Percentiles rank a stretch among this genome's conserved stretches.
These are phyloP conservation scores for Anisodus tanguticus DNA, from an alignment of 257 asterid species.

Conservation along the genomic window DNA sequence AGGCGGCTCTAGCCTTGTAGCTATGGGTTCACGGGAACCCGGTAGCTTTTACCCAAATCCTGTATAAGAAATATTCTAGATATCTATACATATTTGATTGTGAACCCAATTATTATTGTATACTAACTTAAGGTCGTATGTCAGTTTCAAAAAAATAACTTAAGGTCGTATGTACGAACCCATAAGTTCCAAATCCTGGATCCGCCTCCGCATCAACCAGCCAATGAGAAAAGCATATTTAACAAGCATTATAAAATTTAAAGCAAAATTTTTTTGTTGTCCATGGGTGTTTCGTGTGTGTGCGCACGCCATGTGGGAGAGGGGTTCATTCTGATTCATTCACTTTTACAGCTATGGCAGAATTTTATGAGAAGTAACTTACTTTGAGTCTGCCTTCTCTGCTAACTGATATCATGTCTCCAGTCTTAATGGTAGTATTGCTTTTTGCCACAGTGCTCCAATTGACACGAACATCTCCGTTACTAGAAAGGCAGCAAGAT, in stretches of 20 bases:
- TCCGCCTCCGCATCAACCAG: not conserved
- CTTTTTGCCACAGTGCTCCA: slow-evolving; percentile 74
- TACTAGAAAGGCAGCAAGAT: slow-evolving; percentile 45
- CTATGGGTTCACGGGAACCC: not conserved
- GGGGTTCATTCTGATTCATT: not conserved
- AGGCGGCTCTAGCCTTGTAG: not conserved
- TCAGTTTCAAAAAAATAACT: too few species aligned
- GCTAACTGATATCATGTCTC: slow-evolving; percentile 77
- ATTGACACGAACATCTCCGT: slow-evolving; percentile 89
- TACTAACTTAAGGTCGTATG: too few species aligned
- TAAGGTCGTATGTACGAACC: not conserved
- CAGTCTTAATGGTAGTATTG: slow-evolving; percentile 66
- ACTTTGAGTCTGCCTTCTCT: slow-evolving; percentile 88
- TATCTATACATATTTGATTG: not conserved
- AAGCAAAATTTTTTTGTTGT: not conserved
- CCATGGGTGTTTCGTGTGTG: not conserved
- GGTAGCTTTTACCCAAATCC: not conserved
- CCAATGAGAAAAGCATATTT: slow-evolving; percentile 20
- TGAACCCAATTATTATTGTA: too few species aligned
- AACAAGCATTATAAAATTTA: not conserved
- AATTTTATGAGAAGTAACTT: slow-evolving; percentile 25
- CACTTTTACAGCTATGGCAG: not conserved
- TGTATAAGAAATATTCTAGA: not conserved
- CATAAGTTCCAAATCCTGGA: not conserved
- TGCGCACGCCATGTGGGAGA: not conserved